Percentiles rank a stretch among this genome's conserved stretches.
phyloP scores from a whole-genome alignment of 2,329 filamentous ascomycete genomes.

The Colletotrichum cereale region DNA sequence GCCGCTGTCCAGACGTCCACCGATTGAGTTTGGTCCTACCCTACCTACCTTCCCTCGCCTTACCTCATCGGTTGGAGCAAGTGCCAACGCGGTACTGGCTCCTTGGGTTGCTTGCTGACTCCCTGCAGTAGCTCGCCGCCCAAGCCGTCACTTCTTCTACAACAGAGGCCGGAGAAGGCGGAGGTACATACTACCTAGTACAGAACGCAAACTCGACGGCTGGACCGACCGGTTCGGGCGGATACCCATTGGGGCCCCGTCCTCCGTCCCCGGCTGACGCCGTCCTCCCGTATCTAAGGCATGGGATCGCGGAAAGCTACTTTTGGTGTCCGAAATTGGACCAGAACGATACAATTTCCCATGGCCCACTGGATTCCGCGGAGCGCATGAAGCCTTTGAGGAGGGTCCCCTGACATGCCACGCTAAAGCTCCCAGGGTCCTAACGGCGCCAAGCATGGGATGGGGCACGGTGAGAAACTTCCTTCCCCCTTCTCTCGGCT shows the following conservation, averaged over 20 bases:
- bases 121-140: slow-evolving; percentile 8
- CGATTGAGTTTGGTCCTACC: slow-evolving; percentile 22
- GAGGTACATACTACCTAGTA: too few relatives aligned
- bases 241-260: slow-evolving; percentile 30
- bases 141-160: not conserved
- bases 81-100: slow-evolving; percentile 8
- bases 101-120: not conserved
- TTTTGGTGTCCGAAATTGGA: slow-evolving; percentile 38
- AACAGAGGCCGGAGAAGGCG: not conserved
- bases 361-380: slow-evolving; percentile 41
- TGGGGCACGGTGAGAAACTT: slow-evolving; percentile 25
- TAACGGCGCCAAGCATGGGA: slow-evolving; percentile 24
- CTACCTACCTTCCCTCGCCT: slow-evolving; percentile 14
- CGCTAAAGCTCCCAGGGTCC: slow-evolving; percentile 30
- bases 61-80: slow-evolving; percentile 4
- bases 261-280: slow-evolving; percentile 25
- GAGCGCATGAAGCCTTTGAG: slow-evolving; percentile 38
- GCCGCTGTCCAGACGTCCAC: not conserved
- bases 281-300: slow-evolving; percentile 30
- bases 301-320: slow-evolving; percentile 35
- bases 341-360: slow-evolving; percentile 34
- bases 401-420: slow-evolving; percentile 26
- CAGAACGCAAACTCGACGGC: slow-evolving; percentile 10
- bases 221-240: slow-evolving; percentile 26
- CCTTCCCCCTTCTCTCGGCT: slow-evolving; percentile 4